Conservation (phyloP, 2,329 filamentous ascomycete species). For the Rachicladosporium sp. region DNA sequence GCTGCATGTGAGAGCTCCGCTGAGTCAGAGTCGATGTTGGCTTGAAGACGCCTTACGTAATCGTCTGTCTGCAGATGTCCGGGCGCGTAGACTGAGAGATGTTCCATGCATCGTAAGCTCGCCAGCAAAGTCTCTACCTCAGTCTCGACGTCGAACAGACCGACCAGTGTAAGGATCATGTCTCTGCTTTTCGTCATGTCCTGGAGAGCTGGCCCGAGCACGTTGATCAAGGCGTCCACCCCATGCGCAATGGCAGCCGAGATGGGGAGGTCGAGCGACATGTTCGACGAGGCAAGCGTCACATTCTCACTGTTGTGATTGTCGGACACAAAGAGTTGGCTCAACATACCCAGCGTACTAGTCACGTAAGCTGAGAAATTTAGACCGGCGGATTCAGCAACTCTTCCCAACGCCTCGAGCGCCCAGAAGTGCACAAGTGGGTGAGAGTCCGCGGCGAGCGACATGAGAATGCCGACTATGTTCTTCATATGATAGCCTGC, state of each 20-base stretch:
- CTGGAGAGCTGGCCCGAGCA: conserved; percentile 87
- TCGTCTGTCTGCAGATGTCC: conserved; percentile 71
- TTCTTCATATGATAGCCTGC: conserved; percentile 93
- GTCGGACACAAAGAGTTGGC: conserved; percentile 83
- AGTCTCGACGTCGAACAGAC: conserved; percentile 63
- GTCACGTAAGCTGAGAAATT: conserved; percentile 86
- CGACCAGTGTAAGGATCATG: conserved; percentile 74
- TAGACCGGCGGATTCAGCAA: conserved; percentile 82
- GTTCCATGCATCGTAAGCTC: conserved; percentile 73
- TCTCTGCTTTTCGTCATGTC: conserved; percentile 86
- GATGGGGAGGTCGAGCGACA: conserved; percentile 75
- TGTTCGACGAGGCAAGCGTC: conserved; percentile 73
- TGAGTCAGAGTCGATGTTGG: conserved; percentile 58
- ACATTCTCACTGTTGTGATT: conserved; percentile 77
- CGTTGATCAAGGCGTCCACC: conserved; percentile 91
- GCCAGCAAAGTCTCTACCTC: conserved; percentile 59
- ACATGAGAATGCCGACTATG: conserved; percentile 96
- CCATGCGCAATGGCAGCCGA: conserved; percentile 74
- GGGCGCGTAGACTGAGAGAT: conserved; percentile 83
- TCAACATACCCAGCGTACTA: conserved; percentile 83
- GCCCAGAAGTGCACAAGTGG: conserved; percentile 96
- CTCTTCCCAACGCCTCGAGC: conserved; percentile 71
- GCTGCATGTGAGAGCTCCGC: conserved; percentile 64
- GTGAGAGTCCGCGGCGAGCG: conserved; percentile 87
- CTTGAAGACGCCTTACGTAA: conserved; percentile 75